These are phyloP conservation scores for Paramarasmius palmivorus DNA, from an alignment of 1,284 basidiomycete species.

Conservation along the genomic window DNA sequence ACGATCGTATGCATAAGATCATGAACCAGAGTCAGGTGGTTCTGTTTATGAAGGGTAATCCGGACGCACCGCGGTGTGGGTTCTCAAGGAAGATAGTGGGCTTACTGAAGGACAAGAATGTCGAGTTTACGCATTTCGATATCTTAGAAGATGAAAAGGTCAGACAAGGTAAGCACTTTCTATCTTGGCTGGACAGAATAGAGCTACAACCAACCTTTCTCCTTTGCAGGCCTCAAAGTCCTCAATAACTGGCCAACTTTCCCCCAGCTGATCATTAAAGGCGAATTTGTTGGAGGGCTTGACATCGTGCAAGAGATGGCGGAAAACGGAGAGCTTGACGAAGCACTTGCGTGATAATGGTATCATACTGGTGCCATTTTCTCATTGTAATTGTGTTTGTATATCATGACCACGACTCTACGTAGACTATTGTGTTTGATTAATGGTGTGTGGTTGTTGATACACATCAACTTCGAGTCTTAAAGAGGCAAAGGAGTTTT, in stretches of 20 bases:
- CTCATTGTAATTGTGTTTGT: no score
- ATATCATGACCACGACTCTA: no score
- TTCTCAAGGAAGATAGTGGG: constrained; percentile 90
- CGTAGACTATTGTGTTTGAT: no score
- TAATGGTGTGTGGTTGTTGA: no score
- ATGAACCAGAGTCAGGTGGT: constrained; percentile 80
- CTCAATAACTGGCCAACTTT: constrained; percentile 96
- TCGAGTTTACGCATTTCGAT: constrained; percentile 85
- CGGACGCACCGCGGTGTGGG: constrained; percentile 85
- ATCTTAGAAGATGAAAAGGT: constrained; percentile 80
- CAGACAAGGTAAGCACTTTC: constrained; percentile 47
- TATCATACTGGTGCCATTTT: no score
- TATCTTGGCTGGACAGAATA: neutral
- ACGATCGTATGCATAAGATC: constrained; percentile 58
- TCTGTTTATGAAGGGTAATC: constrained; percentile 97
- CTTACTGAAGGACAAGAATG: constrained; percentile 80
- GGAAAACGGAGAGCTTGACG: constrained; percentile 47
- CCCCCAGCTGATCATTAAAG: constrained; percentile 92
- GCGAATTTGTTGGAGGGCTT: constrained; percentile 94
- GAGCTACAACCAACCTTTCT: no score
- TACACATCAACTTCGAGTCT: no score
- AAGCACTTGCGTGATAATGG: constrained; percentile 16
- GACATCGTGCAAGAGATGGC: constrained; percentile 81
- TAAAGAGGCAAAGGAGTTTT: no score
- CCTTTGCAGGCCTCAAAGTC: constrained; percentile 44